A percentile compares a stretch with the other conserved stretches of the same genome.
Evolutionary conservation across 768 basidiomycete genomes (phyloP).

Genomic region (Boletus tomentosulus): DNA sequence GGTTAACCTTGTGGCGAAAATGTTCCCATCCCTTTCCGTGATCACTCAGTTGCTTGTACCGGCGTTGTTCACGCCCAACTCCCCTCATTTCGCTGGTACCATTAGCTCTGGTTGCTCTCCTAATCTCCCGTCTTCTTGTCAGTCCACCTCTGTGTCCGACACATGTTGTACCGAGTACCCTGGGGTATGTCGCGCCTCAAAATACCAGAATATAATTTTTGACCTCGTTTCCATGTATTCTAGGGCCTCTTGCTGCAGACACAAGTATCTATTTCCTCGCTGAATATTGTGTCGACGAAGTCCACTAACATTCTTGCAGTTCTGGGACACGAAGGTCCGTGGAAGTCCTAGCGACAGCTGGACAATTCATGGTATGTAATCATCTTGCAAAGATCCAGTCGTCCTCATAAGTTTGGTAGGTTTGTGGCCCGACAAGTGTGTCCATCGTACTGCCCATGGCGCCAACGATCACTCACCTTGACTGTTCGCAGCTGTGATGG

Average conservation of each 20-base stretch:
- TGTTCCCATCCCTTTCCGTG: slow-evolving; percentile 19
- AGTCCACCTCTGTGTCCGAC: slow-evolving; percentile 43
- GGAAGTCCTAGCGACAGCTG: slow-evolving; percentile 65
- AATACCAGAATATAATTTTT: not conserved
- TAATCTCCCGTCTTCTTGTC: slow-evolving; percentile 50
- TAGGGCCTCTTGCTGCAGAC: slow-evolving; percentile 61
- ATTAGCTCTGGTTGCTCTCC: slow-evolving; percentile 51
- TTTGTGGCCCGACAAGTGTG: slow-evolving; percentile 64
- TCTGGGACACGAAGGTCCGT: slow-evolving; percentile 62
- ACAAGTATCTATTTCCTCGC: slow-evolving; percentile 31
- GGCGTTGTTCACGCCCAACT: slow-evolving; percentile 18
- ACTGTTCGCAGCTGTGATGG: slow-evolving; percentile 49
- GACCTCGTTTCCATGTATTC: not conserved
- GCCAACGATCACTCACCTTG: not conserved
- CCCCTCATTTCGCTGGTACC: slow-evolving; percentile 27
- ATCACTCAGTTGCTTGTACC: slow-evolving; percentile 19
- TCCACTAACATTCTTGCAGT: slow-evolving; percentile 22
- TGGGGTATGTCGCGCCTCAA: slow-evolving; percentile 42
- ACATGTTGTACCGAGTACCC: slow-evolving; percentile 65
- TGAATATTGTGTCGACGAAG: not conserved
- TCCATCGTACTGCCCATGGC: not conserved
- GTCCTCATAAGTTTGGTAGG: slow-evolving; percentile 34
- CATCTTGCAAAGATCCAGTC: no score
- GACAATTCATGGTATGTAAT: slow-evolving; percentile 65
- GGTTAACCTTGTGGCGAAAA: slow-evolving; percentile 1